Percentiles rank a stretch among this genome's conserved stretches.
Evolutionary conservation across 805 yeast species (phyloP).

Genomic region (Sungouiella thailandica): DNA sequence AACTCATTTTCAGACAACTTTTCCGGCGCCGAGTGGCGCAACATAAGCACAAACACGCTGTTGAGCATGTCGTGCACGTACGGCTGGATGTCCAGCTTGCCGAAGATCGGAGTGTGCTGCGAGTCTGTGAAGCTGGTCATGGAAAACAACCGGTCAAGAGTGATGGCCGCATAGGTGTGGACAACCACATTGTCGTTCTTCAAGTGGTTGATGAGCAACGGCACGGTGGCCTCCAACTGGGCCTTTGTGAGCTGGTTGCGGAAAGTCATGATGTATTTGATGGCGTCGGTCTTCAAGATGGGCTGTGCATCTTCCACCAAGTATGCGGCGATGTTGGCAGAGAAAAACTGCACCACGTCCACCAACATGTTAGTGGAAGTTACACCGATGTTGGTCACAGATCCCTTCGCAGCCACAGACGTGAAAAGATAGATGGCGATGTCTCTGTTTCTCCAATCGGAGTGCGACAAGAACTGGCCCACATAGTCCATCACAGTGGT

Average conservation of each 20-base stretch:
- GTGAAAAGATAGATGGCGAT: conserved; percentile 81
- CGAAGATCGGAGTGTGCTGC: conserved; percentile 56
- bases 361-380: conserved; percentile 78
- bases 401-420: conserved; percentile 87
- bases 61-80: conserved; percentile 55
- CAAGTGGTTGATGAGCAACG: conserved; percentile 69
- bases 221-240: conserved; percentile 75
- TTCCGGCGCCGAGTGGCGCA: conserved; percentile 59
- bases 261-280: conserved; percentile 82
- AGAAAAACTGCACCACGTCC: conserved; percentile 84
- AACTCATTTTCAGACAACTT: conserved; percentile 94
- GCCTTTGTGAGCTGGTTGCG: conserved; percentile 89
- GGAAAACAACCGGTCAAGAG: conserved; percentile 82
- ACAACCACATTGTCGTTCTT: conserved; percentile 62
- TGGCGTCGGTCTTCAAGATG: conserved; percentile 85
- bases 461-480: conserved; percentile 49
- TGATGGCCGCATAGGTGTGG: conserved; percentile 88
- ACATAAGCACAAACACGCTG: conserved; percentile 62
- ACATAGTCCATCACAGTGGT: conserved; percentile 70
- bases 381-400: conserved; percentile 81
- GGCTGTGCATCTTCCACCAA: conserved; percentile 63
- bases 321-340: conserved; percentile 77
- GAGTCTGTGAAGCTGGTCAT: conserved; percentile 56
- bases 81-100: conserved; percentile 65
- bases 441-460: conserved; percentile 82